Evolutionary conservation across 2,329 filamentous ascomycete genomes (phyloP), one percentile per base, ranked within the genome.

Genomic region (Paraconiothyrium sp.): DNA sequence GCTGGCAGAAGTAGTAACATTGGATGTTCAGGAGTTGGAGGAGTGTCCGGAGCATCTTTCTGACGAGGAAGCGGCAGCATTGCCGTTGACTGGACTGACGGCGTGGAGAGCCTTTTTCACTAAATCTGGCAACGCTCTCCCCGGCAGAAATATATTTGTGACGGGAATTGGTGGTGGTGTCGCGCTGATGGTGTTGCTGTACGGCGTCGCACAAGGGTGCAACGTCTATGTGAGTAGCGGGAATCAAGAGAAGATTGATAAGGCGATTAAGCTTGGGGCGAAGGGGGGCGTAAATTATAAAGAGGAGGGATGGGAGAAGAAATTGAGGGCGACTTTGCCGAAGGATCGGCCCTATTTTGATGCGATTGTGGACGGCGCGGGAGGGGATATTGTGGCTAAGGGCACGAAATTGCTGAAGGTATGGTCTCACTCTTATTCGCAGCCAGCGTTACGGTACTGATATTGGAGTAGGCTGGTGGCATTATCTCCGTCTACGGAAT

Each of bases 81-180:
- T 98, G 50, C 93, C 94, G 2, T 81, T 97, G 37, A 93, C 92
- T 0, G 94, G 94, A 0, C 75, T 97, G 62, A 98, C 94, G 1
- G 94, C 87, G 7, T 98, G 93, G 93, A 84, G 95, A 48, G 94
- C 94, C 0, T 82, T 96, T 47, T 87, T 95, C 55, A 90, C 87
- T 7, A 98, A 98, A 84, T 89, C 86, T 52, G 86, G 85, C 5
- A 88, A 89, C 67, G 86, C 86, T 7, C 80, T 82, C 60, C 78
- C 80, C 0, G 92, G 92, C 2, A 82, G 86, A 63, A 97, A 96
- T 73, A 84, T 98, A 4, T 82, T 98, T 35, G 81, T 98, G 46
- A 97, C 94, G 4, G 94, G 94, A 0, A 96, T 98, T 77, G 94
- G 94, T 0, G 94, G 94, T 39, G 94, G 94, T 47, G 94, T 97